Conservation (phyloP, 768 basidiomycete genomes). For the Russula abietina region DNA sequence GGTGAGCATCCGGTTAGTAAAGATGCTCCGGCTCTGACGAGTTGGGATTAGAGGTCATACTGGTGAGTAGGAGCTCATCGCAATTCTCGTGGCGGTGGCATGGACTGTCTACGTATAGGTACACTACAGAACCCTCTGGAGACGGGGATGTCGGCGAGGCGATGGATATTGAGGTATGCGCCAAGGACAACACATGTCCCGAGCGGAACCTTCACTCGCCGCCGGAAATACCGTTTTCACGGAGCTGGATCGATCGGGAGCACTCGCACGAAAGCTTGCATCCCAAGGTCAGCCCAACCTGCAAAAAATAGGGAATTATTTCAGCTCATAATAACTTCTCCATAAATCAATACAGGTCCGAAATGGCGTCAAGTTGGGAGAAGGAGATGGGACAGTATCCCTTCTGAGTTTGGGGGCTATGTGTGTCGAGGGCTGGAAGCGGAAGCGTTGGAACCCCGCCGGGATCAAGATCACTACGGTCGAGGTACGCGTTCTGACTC, state of each 20-base stretch:
- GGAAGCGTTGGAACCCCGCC: conserved; percentile 84
- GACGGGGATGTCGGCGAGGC: conserved; percentile 27
- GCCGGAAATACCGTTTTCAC: conserved; percentile 49
- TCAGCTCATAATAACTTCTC: neutral
- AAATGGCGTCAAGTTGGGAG: conserved; percentile 88
- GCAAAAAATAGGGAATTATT: neutral
- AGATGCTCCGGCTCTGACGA: neutral
- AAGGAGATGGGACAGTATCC: conserved; percentile 93
- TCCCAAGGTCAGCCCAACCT: conserved; percentile 44
- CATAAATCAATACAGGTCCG: conserved; percentile 39
- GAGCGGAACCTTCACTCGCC: conserved; percentile 36
- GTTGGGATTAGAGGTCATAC: conserved; percentile 65
- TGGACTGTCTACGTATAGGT: conserved; percentile 41
- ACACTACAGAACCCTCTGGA: conserved; percentile 64
- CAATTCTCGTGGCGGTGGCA: neutral
- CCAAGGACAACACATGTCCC: conserved; percentile 41
- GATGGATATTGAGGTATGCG: conserved; percentile 34
- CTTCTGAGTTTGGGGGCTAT: conserved; percentile 86
- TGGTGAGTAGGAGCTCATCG: conserved; percentile 42
- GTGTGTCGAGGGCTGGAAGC: conserved; percentile 95
- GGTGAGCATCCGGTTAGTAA: conserved; percentile 38
- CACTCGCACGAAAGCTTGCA: conserved; percentile 57
- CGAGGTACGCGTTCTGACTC: conserved; percentile 49
- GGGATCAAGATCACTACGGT: conserved; percentile 82
- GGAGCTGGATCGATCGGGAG: conserved; percentile 82